Evolutionary conservation across 208 protist species (phyloP).

Genomic region (Herpetomonas tarakana): DNA sequence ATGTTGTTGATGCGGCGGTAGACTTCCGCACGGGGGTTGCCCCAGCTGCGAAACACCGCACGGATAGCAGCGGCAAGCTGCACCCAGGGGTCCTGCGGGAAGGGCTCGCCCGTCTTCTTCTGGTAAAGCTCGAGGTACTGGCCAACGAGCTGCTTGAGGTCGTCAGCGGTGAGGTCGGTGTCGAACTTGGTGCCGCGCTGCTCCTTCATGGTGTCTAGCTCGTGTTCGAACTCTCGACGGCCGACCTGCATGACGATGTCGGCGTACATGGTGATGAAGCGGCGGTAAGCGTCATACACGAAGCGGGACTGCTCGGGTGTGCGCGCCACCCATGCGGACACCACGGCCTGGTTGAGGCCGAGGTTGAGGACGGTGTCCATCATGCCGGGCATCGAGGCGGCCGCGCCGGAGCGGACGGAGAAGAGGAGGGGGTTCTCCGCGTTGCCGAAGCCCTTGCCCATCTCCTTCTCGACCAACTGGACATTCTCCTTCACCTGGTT

Average conservation of each 20-base stretch:
- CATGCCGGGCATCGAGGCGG: slow-evolving; percentile 96
- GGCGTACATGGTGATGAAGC: slow-evolving; percentile 95
- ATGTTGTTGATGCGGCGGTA: slow-evolving; percentile 93
- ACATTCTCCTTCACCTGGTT: slow-evolving; percentile 72
- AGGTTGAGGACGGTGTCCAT: slow-evolving; percentile 96
- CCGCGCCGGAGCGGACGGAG: slow-evolving; percentile 92
- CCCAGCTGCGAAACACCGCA: slow-evolving; percentile 93
- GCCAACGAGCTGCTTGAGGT: slow-evolving; percentile 72
- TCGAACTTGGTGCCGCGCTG: slow-evolving; percentile 73
- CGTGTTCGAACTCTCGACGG: slow-evolving; percentile 87
- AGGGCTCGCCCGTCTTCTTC: slow-evolving; percentile 59
- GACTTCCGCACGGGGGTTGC: slow-evolving; percentile 82
- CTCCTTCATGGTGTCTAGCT: slow-evolving; percentile 74
- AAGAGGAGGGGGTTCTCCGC: slow-evolving; percentile 87
- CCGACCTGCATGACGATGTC: slow-evolving; percentile 91
- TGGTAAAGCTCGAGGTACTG: slow-evolving; percentile 70
- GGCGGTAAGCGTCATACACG: slow-evolving; percentile 94
- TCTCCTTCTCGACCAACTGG: slow-evolving; percentile 76
- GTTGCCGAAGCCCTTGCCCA: slow-evolving; percentile 81
- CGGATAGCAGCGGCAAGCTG: slow-evolving; percentile 86
- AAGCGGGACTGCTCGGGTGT: slow-evolving; percentile 78
- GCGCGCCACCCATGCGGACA: slow-evolving; percentile 68
- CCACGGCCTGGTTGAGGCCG: slow-evolving; percentile 86
- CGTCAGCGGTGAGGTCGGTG: slow-evolving; percentile 74
- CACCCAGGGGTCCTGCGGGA: slow-evolving; percentile 88